These are phyloP conservation scores for Aspergillus sp. DNA, from an alignment of 2,329 filamentous ascomycete genomes.

Conservation along the genomic window DNA sequence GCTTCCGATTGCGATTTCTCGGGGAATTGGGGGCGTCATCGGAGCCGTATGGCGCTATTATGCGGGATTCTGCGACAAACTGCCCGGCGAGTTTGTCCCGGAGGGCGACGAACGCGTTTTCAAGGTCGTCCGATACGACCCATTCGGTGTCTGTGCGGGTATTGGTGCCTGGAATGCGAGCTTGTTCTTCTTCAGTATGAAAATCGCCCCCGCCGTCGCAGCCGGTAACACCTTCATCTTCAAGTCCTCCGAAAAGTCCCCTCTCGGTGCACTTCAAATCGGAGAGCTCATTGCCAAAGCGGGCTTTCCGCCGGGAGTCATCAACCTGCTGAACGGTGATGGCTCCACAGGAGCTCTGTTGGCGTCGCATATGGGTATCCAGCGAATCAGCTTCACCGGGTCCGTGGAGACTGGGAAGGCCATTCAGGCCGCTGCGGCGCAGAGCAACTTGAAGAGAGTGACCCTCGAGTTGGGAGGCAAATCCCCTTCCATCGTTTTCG, in stretches of 20 bases:
- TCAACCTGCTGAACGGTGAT: slow-evolving; percentile 38
- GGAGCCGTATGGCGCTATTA: slow-evolving; percentile 6
- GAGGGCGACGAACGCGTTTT: slow-evolving; percentile 27
- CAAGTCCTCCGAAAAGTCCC: slow-evolving; percentile 47
- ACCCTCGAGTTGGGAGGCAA: slow-evolving; percentile 31
- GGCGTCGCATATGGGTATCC: slow-evolving; percentile 32
- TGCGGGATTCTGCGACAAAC: slow-evolving; percentile 6
- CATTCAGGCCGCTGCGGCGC: slow-evolving; percentile 41
- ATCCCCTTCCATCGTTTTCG: slow-evolving; percentile 25
- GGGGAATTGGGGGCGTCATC: not conserved
- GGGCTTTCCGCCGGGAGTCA: slow-evolving; percentile 45
- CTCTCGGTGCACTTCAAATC: slow-evolving; percentile 35
- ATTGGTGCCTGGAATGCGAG: slow-evolving; percentile 45
- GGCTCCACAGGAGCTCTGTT: slow-evolving; percentile 34
- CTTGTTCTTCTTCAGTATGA: slow-evolving; percentile 37
- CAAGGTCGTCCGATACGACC: slow-evolving; percentile 14
- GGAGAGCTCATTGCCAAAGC: slow-evolving; percentile 39
- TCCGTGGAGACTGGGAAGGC: slow-evolving; percentile 23
- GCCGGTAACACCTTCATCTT: slow-evolving; percentile 46
- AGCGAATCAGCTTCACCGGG: slow-evolving; percentile 35
- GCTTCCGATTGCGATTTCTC: not conserved
- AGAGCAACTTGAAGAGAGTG: slow-evolving; percentile 27
- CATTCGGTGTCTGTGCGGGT: slow-evolving; percentile 25
- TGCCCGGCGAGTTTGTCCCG: slow-evolving; percentile 8
- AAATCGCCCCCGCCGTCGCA: slow-evolving; percentile 44